A percentile compares a stretch with the other conserved stretches of the same genome.
Evolutionary conservation across 306 rosid species (phyloP).

Genomic region (Malus sieversii): DNA sequence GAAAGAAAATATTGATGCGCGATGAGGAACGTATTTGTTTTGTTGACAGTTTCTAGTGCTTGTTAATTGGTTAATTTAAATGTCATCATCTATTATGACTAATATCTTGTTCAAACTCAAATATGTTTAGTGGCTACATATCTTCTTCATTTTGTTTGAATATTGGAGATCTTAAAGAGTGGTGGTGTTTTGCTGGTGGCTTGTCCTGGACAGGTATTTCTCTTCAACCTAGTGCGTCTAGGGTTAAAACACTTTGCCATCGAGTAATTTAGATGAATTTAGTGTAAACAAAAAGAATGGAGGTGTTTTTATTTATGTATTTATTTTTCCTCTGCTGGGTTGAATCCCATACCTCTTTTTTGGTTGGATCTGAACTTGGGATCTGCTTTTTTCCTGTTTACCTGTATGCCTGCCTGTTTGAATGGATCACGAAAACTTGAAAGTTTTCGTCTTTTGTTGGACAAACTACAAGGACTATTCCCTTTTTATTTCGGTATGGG

Average conservation of each 20-base stretch:
- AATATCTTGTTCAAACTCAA: conserved; percentile 4
- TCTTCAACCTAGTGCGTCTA: neutral
- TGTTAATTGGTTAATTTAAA: conserved; percentile 3
- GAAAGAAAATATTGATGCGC: neutral
- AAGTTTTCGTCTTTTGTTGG: conserved; percentile 18
- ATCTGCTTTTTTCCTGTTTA: conserved; percentile 38
- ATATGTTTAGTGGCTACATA: neutral
- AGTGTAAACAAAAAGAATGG: neutral
- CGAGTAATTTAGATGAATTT: neutral
- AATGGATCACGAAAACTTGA: conserved; percentile 18
- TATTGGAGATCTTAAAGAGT: neutral
- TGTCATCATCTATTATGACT: neutral
- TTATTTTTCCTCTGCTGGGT: conserved; percentile 16
- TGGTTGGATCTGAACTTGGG: conserved; percentile 38
- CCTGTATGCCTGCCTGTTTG: conserved; percentile 45
- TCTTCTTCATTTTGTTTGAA: neutral
- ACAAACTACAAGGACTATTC: conserved; percentile 1
- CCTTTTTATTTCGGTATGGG: conserved; percentile 21
- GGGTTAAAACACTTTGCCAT: no score
- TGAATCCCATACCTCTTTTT: conserved; percentile 18
- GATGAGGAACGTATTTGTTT: neutral
- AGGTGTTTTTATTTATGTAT: neutral
- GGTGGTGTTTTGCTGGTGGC: neutral
- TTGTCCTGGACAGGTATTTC: neutral
- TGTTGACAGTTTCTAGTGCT: neutral